Evolutionary conservation across 768 basidiomycete species (phyloP), one percentile per base, ranked within the genome.

Genomic region (Amanita polypyramis): DNA sequence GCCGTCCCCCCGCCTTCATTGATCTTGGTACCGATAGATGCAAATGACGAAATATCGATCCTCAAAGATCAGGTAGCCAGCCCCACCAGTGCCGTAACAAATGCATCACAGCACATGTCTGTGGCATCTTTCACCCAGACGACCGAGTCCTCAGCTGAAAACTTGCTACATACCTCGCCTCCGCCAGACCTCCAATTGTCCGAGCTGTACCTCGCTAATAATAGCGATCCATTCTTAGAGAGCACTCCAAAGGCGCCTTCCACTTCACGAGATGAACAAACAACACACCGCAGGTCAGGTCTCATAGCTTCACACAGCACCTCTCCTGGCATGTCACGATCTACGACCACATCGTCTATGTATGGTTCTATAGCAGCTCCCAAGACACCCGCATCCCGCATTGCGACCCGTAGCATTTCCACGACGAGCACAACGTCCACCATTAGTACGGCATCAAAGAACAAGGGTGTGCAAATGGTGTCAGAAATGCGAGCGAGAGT

Each of bases 401-500:
- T 74, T 12, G 59, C 63, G 25, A 57, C 66, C 43, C 68, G 72
- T 25, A 72, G 65, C 50, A 54, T 61, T 20, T 66, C 70, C 34
- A 63, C 61, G 32, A 56, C 70, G 29, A 67, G 65, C 52, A 74
- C 69, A 23, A 67, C 64, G 42, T 67, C 72, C 11, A 64, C 60
- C 35, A 70, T 67, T 19, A 71, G 71, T 46, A 74, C 75, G 2
- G 65, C 76, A 10, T 74, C 85, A 3, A 85, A 73, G 68, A 89
- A 76, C 61, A 85, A 80, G 60, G 89, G 88, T 21, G 86, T 90
- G 2, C 88, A 92, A 58, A 92, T 93, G 90, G 87, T 91, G 4
- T 84, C 85, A 19, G 90, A 92, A 60, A 89, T 93, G 84, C 79
- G 90, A 35, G 87, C 86, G 33, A 75, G 85, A 44, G 88, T 92